phyloP scores from a whole-genome alignment of 139 green algal species.

The Haematococcus sp. region DNA sequence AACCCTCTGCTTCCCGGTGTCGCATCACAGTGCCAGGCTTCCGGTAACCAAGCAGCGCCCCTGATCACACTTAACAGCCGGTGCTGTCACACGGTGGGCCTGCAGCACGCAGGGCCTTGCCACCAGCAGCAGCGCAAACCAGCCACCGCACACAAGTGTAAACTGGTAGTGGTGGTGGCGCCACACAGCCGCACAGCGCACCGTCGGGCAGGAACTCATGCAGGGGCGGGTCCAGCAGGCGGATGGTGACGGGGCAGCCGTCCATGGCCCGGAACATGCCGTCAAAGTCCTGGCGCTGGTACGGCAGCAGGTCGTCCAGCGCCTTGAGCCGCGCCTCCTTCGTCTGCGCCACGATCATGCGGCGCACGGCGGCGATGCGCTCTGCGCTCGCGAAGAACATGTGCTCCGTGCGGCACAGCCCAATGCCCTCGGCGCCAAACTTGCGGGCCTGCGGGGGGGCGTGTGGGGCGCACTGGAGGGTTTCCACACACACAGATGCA shows the following conservation, averaged over 20 bases:
- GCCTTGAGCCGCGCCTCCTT: slow-evolving; percentile 34
- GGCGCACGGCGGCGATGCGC: slow-evolving; percentile 76
- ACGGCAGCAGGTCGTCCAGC: slow-evolving; percentile 35
- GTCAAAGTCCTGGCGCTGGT: slow-evolving; percentile 40
- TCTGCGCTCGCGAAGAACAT: slow-evolving; percentile 88
- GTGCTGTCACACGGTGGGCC: too few species aligned
- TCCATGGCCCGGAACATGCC: slow-evolving; percentile 73
- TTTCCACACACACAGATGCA: too few species aligned
- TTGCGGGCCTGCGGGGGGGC: slow-evolving; percentile 50
- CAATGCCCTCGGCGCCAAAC: slow-evolving; percentile 89
- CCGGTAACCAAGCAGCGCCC: too few species aligned
- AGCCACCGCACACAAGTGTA: too few species aligned
- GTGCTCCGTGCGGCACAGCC: slow-evolving; percentile 87
- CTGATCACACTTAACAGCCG: too few species aligned
- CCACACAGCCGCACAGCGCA: too few species aligned
- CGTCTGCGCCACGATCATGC: slow-evolving; percentile 83
- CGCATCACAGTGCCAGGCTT: too few species aligned
- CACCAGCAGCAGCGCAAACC: too few species aligned
- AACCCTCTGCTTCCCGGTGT: too few species aligned
- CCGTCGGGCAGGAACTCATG: slow-evolving; percentile 92
- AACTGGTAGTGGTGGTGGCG: too few species aligned
- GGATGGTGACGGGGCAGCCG: slow-evolving; percentile 86
- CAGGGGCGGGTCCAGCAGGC: slow-evolving; percentile 90
- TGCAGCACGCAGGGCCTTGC: too few species aligned
- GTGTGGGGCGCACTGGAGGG: too few species aligned